phyloP scores from a whole-genome alignment of 116 monocot genomes.

The Cymodocea nodosa region DNA sequence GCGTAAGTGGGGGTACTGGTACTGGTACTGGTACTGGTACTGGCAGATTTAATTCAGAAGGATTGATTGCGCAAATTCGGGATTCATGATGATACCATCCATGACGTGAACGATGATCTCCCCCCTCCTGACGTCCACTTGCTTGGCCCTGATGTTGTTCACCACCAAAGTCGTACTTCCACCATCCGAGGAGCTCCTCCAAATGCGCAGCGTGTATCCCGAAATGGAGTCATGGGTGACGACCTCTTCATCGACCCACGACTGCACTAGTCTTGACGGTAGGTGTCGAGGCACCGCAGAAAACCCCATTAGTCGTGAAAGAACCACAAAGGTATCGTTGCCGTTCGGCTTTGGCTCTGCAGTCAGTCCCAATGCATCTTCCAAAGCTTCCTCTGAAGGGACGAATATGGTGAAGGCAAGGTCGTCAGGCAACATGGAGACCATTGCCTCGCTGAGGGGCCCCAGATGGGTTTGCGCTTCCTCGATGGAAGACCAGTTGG shows the following conservation, averaged over 20 bases:
- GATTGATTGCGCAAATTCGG: conserved; percentile 65
- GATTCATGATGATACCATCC: conserved; percentile 69
- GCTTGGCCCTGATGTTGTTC: conserved; percentile 32
- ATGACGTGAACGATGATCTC: conserved; percentile 76
- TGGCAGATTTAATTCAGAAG: too few relatives aligned
- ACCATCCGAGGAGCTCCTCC: not conserved
- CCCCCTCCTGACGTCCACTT: conserved; percentile 34
- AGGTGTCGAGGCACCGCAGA: conserved; percentile 44
- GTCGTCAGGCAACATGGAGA: conserved; percentile 60
- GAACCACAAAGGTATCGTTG: conserved; percentile 32
- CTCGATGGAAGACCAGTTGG: not conserved
- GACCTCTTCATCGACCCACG: conserved; percentile 9
- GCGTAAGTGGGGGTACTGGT: too few relatives aligned
- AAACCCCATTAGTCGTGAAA: conserved; percentile 63
- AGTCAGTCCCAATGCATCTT: conserved; percentile 26
- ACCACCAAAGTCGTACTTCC: conserved; percentile 13
- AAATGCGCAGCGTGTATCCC: conserved; percentile 29
- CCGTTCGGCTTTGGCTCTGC: conserved; percentile 10
- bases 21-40: too few relatives aligned
- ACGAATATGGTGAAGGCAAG: conserved; percentile 66
- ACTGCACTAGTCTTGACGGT: conserved; percentile 21
- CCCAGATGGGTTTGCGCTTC: conserved; percentile 14
- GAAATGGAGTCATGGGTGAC: conserved; percentile 50
- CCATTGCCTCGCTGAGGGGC: conserved; percentile 50
- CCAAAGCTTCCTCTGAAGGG: conserved; percentile 53